A percentile compares a stretch with the other conserved stretches of the same genome.
Conservation (phyloP, 2,329 filamentous ascomycete species). For the Botrytis elliptica region DNA sequence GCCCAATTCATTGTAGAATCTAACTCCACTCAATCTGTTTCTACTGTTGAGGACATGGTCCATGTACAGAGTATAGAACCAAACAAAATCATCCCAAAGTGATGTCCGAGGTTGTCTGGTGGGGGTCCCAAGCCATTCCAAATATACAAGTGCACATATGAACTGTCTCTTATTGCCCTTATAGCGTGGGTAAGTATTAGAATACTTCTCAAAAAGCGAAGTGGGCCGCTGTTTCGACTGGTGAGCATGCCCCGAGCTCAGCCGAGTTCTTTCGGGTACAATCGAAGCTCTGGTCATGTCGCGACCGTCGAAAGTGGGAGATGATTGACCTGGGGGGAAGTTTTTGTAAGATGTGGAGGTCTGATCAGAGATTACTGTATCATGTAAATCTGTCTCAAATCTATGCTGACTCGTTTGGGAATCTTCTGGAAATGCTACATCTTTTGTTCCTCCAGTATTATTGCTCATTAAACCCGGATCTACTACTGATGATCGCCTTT, state of each 20-base stretch:
- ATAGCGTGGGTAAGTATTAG: slow-evolving; percentile 46
- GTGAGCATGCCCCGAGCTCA: not conserved
- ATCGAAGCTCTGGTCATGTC: not conserved
- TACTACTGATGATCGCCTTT: not conserved
- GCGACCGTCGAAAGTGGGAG: not conserved
- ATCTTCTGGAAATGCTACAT: not conserved
- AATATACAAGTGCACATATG: slow-evolving; percentile 46
- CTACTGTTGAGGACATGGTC: not conserved
- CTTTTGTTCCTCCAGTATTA: not conserved
- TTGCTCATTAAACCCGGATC: no score
- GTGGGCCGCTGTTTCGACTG: not conserved
- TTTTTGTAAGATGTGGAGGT: not conserved
- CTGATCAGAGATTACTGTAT: not conserved
- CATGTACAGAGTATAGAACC: slow-evolving; percentile 44
- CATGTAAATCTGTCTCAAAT: not conserved
- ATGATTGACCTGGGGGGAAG: not conserved
- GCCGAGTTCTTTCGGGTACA: not conserved
- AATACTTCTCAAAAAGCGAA: slow-evolving; percentile 43
- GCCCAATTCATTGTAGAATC: slow-evolving; percentile 5
- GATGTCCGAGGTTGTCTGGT: slow-evolving; percentile 43
- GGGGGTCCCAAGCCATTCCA: slow-evolving; percentile 43
- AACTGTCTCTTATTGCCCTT: slow-evolving; percentile 45
- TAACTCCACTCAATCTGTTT: not conserved
- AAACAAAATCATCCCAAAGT: slow-evolving; percentile 55
- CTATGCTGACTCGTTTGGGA: not conserved